Percentiles rank a stretch among this genome's conserved stretches.
Evolutionary conservation across 2,329 filamentous ascomycete species (phyloP).

Genomic region (Arthroderma sp.): DNA sequence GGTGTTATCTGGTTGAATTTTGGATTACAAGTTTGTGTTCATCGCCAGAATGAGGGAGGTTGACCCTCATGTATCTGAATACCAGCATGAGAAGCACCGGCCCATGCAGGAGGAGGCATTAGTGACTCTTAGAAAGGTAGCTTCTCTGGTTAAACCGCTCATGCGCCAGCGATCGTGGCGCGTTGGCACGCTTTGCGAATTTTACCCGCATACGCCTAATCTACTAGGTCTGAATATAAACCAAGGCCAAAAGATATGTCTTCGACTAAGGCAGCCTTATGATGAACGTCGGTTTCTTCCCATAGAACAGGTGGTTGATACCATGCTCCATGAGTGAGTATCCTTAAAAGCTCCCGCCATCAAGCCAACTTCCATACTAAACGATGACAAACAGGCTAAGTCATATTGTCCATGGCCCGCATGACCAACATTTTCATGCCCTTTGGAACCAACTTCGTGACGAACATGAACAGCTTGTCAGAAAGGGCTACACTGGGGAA

Average conservation of each 20-base stretch:
- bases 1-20: too few relatives aligned
- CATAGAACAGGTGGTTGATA: constrained; percentile 70
- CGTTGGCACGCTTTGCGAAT: constrained; percentile 68
- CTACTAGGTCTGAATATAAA: constrained; percentile 74
- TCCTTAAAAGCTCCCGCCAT: background rate
- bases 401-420: constrained; percentile 75
- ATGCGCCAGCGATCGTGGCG: constrained; percentile 79
- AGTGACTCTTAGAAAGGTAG: constrained; percentile 60
- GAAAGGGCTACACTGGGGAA: constrained; percentile 82
- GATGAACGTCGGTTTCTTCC: constrained; percentile 67
- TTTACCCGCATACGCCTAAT: constrained; percentile 62
- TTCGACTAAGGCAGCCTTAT: constrained; percentile 64
- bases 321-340: constrained; percentile 71
- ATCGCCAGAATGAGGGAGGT: constrained; percentile 24
- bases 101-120: constrained; percentile 40
- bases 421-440: constrained; percentile 69
- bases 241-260: constrained; percentile 61
- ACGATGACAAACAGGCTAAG: constrained; percentile 39
- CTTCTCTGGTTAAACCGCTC: constrained; percentile 83
- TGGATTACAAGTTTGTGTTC: too few relatives aligned
- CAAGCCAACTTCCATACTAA: constrained; percentile 8
- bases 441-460: constrained; percentile 83
- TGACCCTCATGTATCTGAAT: constrained; percentile 38
- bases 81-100: constrained; percentile 39
- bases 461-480: constrained; percentile 61